Conservation (phyloP, 805 yeast species). For the Sugiyamaella floridensis region DNA sequence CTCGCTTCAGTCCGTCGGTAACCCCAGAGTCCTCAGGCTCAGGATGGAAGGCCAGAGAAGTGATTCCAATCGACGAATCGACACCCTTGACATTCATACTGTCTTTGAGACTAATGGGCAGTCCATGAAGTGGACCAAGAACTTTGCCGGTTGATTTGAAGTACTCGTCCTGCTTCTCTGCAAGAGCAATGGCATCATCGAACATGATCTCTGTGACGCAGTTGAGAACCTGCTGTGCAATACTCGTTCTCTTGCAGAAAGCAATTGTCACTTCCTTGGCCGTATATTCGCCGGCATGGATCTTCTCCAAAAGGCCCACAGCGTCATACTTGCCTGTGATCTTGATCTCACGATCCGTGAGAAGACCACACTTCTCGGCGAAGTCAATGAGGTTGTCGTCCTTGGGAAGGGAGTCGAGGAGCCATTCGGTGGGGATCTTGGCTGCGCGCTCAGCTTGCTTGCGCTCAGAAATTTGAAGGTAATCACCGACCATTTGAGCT, state of each 20-base stretch:
- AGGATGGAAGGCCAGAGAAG: constrained; percentile 32
- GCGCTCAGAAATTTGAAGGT: constrained; percentile 28
- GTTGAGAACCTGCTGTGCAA: constrained; percentile 49
- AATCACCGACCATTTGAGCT: constrained; percentile 23
- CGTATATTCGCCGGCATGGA: constrained; percentile 39
- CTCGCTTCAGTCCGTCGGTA: constrained; percentile 34
- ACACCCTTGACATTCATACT: constrained; percentile 41
- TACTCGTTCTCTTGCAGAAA: constrained; percentile 50
- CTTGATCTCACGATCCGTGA: constrained; percentile 32
- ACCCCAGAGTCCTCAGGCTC: constrained; percentile 30
- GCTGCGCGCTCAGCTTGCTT: constrained; percentile 38
- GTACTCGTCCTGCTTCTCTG: constrained; percentile 48
- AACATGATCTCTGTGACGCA: constrained; percentile 38
- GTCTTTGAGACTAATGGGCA: constrained; percentile 57
- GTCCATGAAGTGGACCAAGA: constrained; percentile 59
- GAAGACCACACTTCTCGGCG: constrained; percentile 34
- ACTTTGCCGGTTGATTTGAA: constrained; percentile 40
- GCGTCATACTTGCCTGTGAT: constrained; percentile 36
- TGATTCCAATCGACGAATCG: constrained; percentile 42
- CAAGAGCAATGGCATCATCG: constrained; percentile 52
- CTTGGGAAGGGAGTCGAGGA: constrained; percentile 27
- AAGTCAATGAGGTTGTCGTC: constrained; percentile 36
- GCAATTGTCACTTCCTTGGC: constrained; percentile 46
- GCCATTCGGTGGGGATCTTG: constrained; percentile 43
- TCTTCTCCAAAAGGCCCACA: constrained; percentile 44